Percentiles rank a stretch among this genome's conserved stretches.
Conservation (phyloP, 78 protist genomes). For the Dictyostelium capitatum region DNA sequence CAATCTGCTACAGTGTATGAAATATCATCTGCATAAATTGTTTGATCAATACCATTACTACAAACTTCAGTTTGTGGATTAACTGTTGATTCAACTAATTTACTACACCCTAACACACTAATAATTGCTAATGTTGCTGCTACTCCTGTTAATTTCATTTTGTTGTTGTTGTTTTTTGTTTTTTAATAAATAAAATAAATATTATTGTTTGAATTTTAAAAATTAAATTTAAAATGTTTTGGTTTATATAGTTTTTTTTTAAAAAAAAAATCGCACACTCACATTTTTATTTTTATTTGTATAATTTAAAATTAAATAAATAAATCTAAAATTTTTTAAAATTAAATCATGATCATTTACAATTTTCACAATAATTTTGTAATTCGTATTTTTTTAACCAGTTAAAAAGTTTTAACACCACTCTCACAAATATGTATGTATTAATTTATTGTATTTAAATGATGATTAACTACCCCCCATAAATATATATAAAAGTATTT, state of each 20-base stretch:
- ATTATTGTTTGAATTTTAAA: not conserved
- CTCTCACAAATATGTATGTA: too few relatives aligned
- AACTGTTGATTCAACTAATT: not conserved
- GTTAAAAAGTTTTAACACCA: too few relatives aligned
- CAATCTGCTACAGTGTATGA: conserved; percentile 23
- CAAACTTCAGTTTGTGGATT: not conserved
- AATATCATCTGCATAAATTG: conserved; percentile 30
- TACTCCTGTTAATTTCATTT: conserved; percentile 14
- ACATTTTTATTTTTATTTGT: too few relatives aligned
- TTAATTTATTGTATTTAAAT: too few relatives aligned
- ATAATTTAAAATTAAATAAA: not conserved
- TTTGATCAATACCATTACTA: conserved; percentile 38
- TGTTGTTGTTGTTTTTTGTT: not conserved
- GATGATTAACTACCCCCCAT: too few relatives aligned
- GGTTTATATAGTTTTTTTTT: not conserved
- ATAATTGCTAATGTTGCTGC: not conserved
- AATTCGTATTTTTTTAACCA: too few relatives aligned
- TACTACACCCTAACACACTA: not conserved
- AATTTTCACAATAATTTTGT: not conserved
- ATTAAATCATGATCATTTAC: not conserved
- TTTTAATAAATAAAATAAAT: not conserved
- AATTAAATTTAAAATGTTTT: not conserved
- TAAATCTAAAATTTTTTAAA: not conserved
- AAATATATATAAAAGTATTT: too few relatives aligned
- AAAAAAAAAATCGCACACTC: too few relatives aligned